Conservation (phyloP, 73 alveolate genomes). For the Paramecium pentaurelia region DNA sequence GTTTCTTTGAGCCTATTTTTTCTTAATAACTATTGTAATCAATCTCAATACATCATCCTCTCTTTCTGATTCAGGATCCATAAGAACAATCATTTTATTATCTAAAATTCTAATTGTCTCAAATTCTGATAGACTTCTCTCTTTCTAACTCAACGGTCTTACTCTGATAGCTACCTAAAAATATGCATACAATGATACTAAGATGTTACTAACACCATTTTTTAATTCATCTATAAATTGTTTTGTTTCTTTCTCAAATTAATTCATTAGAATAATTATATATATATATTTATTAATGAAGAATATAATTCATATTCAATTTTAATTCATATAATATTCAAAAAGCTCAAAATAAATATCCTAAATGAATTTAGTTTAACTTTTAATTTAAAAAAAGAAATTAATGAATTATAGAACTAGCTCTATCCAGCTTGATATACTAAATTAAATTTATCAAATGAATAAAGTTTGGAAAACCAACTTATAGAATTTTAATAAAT, state of each 20-base stretch:
- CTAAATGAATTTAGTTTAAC: neutral
- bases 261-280: neutral
- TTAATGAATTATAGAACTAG: too few relatives aligned
- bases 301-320: neutral
- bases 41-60: constrained; percentile 39
- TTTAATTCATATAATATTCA: too few relatives aligned
- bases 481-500: too few relatives aligned
- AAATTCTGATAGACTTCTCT: constrained; percentile 12
- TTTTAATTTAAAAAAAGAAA: too few relatives aligned
- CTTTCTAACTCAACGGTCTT: constrained; percentile 53
- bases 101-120: constrained; percentile 61
- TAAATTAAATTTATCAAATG: too few relatives aligned
- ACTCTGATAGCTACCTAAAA: constrained; percentile 45
- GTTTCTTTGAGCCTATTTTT: constrained; percentile 92
- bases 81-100: constrained; percentile 50
- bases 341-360: neutral
- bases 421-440: too few relatives aligned
- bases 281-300: neutral
- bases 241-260: constrained; percentile 28
- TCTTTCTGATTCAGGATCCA: constrained; percentile 59
- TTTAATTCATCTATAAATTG: constrained; percentile 38
- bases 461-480: too few relatives aligned
- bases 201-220: constrained; percentile 32
- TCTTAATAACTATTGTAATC: constrained; percentile 67
- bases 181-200: neutral